These are phyloP conservation scores for Eleusine indica DNA, from an alignment of 176 grass and related monocot genomes.

Conservation along the genomic window DNA sequence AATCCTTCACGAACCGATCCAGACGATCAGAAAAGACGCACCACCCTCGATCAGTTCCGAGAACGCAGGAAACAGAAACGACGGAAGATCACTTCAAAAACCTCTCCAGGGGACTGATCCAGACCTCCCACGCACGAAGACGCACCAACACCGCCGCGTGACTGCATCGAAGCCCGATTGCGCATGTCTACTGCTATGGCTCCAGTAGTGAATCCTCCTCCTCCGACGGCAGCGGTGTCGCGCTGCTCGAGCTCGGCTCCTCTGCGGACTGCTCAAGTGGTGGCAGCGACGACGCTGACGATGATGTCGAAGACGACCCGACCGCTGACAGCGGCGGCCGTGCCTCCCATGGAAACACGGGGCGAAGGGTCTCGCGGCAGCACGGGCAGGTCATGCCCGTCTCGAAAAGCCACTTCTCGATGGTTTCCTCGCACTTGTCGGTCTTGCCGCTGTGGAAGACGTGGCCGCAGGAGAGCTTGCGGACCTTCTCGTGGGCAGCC, in stretches of 20 bases:
- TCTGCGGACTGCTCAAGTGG: not conserved
- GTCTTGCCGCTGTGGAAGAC: not conserved
- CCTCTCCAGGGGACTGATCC: not conserved
- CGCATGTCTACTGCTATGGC: not conserved
- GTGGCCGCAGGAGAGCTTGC: slow-evolving; percentile 24
- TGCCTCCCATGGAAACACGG: slow-evolving; percentile 2
- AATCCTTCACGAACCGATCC: not conserved
- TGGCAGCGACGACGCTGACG: not conserved
- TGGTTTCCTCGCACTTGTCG: not conserved
- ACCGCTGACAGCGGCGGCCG: not conserved
- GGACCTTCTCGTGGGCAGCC: not conserved
- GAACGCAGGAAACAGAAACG: slow-evolving; percentile 19
- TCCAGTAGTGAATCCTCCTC: not conserved
- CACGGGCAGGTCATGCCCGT: not conserved
- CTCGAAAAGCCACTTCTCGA: not conserved
- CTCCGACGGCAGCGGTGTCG: not conserved
- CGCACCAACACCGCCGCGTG: not conserved
- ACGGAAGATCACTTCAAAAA: not conserved
- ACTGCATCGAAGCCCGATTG: not conserved
- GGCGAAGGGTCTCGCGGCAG: not conserved
- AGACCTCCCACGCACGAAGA: not conserved
- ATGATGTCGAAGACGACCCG: not conserved
- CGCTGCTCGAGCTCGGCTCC: not conserved
- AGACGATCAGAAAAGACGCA: not conserved
- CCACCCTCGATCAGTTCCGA: not conserved